These are phyloP conservation scores for Pseudopyricularia javanii DNA, from an alignment of 2,329 filamentous ascomycete genomes.

Conservation along the genomic window DNA sequence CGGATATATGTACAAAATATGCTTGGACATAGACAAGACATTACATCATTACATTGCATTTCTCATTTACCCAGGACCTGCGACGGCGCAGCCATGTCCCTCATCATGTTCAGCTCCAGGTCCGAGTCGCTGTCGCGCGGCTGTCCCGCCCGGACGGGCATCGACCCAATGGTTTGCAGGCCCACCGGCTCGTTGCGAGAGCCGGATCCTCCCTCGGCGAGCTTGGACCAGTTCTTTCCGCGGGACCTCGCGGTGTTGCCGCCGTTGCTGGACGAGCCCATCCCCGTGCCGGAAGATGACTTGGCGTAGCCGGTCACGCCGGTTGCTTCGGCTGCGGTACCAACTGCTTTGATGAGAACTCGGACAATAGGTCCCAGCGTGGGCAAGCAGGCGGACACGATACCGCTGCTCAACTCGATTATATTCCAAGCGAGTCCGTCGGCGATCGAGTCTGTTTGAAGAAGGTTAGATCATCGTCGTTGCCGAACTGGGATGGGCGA, in stretches of 20 bases:
- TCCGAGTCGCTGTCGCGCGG: constrained; percentile 1
- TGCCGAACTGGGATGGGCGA: neutral
- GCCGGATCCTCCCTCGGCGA: neutral
- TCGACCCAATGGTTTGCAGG: neutral
- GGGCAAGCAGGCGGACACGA: neutral
- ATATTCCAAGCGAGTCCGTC: neutral
- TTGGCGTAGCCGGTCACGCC: neutral
- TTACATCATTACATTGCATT: too few relatives aligned
- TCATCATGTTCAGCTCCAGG: neutral
- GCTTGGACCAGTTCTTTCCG: neutral
- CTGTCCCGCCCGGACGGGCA: neutral
- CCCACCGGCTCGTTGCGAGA: neutral
- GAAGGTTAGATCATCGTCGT: neutral
- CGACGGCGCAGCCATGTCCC: neutral
- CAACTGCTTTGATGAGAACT: neutral
- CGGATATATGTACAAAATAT: too few relatives aligned
- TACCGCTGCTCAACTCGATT: neutral
- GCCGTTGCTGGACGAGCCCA: neutral
- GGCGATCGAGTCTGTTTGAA: neutral
- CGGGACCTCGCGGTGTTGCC: neutral
- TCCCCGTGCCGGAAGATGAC: neutral
- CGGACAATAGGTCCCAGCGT: neutral
- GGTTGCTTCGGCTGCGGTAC: neutral
- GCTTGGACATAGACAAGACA: too few relatives aligned
- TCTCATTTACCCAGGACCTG: too few relatives aligned